Base-by-base conservation (phyloP, 345 rosid genomes). In the Anastatica hierochuntica region DNA sequence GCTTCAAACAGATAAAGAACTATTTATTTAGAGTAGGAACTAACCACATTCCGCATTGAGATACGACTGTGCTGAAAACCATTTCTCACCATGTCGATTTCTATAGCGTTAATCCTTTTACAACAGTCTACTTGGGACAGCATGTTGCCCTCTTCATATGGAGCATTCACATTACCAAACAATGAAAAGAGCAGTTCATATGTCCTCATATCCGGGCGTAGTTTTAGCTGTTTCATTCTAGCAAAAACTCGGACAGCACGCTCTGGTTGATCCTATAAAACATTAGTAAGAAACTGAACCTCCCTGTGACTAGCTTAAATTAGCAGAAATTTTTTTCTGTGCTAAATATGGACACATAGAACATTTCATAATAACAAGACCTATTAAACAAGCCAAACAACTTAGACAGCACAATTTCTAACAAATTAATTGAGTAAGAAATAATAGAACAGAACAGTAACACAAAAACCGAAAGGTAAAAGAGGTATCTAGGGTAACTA, bases 221-320 rank as follows among this genome's bases (percentile, higher is more conserved):
- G 15, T n/a, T 74, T 65, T 43, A 68, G 46, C 67, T 74, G 62
- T 72, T 74, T 82, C 94, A 90, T 84, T 77, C 75, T 87, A 54
- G 80, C 79, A 53, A 79, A 75, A 42, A 77, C 67, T 53, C 54
- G 69, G 72, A 81, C 33, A 43, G 88, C 96, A 43, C 84, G 85
- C 57, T 88, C 92, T 39, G 84, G 95, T 75, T 76, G 79, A 67
- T 78, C 76, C 96, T 87, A 86, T 62, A 70, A 45, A 23, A 49
- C 36, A 42, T 27, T 27, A 59, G 49, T 53, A 45, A 45, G 65
- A 37, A 36, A 58, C 20, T 49, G 47, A 42, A 42, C 10, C 47
- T 64, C 62, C 47, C n/a, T 14, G 41, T 44, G 19, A 21, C 6
- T 19, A 3, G 35, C 19, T 6, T 33, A 43, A 23, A 34, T 17